Conservation (phyloP, 768 basidiomycete genomes). For the Leccinum disarticulatum region DNA sequence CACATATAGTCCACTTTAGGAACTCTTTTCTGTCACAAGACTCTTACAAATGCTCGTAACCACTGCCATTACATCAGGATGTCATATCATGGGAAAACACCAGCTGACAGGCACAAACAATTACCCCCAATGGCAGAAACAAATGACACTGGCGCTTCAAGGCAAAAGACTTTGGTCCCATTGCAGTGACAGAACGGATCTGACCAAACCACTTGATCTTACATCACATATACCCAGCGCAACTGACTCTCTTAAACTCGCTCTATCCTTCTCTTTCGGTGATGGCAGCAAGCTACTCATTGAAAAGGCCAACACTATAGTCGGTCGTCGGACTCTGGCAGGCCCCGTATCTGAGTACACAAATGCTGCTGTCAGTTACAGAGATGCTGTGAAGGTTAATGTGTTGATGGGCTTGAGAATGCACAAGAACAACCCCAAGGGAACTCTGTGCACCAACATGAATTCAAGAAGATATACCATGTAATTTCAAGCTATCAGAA, state of each 20-base stretch:
- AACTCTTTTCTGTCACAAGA: neutral
- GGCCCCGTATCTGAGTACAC: no score
- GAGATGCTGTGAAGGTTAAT: no score
- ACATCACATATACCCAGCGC: rapidly evolving
- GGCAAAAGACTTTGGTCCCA: neutral
- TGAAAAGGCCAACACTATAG: no score
- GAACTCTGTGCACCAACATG: no score
- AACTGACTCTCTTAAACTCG: neutral
- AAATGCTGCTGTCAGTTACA: no score
- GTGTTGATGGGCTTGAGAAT: no score
- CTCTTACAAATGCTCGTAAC: neutral
- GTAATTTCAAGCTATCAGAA: no score
- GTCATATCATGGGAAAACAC: neutral
- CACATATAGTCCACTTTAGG: neutral
- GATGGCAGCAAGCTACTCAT: no score
- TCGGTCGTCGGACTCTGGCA: no score
- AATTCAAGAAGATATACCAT: no score
- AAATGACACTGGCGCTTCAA: neutral
- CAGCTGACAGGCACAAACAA: neutral
- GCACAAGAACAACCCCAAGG: no score
- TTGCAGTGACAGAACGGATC: neutral
- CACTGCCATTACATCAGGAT: neutral
- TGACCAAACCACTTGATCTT: neutral
- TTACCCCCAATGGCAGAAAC: neutral
- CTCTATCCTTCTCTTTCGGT: no score